phyloP scores from a whole-genome alignment of 2,329 filamentous ascomycete species.

The Epichloe typhina region DNA sequence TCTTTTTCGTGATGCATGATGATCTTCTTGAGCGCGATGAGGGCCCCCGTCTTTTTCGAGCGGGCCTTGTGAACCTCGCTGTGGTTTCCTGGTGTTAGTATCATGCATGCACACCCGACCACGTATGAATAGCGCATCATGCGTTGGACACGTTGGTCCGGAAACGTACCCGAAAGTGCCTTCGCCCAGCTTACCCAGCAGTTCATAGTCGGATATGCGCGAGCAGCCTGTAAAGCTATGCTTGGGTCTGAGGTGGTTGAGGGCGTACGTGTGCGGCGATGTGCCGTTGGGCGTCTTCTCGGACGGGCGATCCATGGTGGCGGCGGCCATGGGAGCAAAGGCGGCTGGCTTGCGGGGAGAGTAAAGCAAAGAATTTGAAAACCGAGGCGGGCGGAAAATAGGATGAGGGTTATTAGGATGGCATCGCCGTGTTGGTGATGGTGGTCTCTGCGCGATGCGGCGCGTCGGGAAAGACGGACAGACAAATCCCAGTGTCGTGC shows the following conservation, averaged over 20 bases:
- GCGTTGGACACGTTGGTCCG: not conserved
- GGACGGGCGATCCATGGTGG: constrained; percentile 17
- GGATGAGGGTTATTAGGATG: too few relatives aligned
- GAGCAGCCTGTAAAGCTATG: constrained; percentile 73
- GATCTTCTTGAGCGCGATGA: constrained; percentile 94
- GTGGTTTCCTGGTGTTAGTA: not conserved
- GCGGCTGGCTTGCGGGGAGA: too few relatives aligned
- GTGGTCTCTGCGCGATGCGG: too few relatives aligned
- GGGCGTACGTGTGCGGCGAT: constrained; percentile 43
- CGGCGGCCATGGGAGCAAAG: not conserved
- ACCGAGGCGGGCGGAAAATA: too few relatives aligned
- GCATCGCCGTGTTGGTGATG: too few relatives aligned
- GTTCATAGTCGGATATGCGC: constrained; percentile 65
- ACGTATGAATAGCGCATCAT: too few relatives aligned
- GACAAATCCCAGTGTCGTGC: too few relatives aligned
- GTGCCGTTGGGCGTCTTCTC: constrained; percentile 24
- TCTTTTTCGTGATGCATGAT: constrained; percentile 99
- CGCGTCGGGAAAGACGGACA: too few relatives aligned
- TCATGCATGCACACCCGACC: too few relatives aligned
- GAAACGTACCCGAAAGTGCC: constrained; percentile 74
- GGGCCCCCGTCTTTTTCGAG: constrained; percentile 56
- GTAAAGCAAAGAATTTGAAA: too few relatives aligned
- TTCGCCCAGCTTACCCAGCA: constrained; percentile 76
- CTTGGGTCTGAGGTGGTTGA: constrained; percentile 40
- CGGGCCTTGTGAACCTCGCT: constrained; percentile 85